A percentile compares a stretch with the other conserved stretches of the same genome.
phyloP scores from a whole-genome alignment of 1,284 basidiomycete species.

The Trichosporon coremiiforme region DNA sequence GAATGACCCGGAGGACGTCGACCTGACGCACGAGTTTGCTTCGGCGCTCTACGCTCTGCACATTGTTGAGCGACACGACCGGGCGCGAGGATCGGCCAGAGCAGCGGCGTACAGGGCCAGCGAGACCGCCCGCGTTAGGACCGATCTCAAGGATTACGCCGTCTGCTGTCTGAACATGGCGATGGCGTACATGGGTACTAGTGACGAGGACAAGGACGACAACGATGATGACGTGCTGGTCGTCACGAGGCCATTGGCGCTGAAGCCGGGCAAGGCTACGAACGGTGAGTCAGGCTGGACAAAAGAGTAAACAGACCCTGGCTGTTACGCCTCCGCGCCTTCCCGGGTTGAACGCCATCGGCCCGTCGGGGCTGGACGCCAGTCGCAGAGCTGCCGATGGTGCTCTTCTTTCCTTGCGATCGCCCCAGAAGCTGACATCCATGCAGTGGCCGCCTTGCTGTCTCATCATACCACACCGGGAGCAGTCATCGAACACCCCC shows the following conservation, averaged over 20 bases:
- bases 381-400: background rate
- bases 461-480: conserved; percentile 34
- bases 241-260: conserved; percentile 24
- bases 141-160: conserved; percentile 28
- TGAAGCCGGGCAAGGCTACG: conserved; percentile 22
- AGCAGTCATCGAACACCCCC: conserved; percentile 30
- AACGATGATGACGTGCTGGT: conserved; percentile 34
- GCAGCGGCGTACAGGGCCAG: conserved; percentile 29
- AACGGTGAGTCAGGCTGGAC: conserved; percentile 22
- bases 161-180: conserved; percentile 28
- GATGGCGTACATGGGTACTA: conserved; percentile 24
- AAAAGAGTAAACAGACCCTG: background rate
- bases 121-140: conserved; percentile 25
- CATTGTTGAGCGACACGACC: conserved; percentile 33
- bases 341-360: background rate
- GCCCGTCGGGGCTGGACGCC: background rate
- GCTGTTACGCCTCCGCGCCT: background rate
- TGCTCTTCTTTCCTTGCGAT: background rate
- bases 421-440: background rate
- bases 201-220: conserved; percentile 26
- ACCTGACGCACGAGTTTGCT: conserved; percentile 32
- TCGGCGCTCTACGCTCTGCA: conserved; percentile 31
- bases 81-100: conserved; percentile 27
- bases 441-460: conserved; percentile 30
- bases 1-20: conserved; percentile 10